Evolutionary conservation across 108 stramenopile species (phyloP).

Genomic region (Skeletonema marinoi): DNA sequence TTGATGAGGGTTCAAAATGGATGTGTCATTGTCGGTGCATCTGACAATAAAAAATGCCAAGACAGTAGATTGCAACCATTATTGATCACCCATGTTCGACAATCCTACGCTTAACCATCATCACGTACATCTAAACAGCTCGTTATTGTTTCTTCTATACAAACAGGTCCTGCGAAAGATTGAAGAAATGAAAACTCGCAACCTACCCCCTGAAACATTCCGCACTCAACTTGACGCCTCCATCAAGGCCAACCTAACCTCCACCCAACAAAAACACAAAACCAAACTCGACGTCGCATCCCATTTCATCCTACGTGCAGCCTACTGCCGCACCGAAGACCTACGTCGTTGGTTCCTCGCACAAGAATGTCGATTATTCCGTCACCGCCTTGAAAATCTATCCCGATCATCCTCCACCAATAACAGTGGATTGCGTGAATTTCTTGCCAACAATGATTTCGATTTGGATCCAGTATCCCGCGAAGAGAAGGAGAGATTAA

Average conservation of each 20-base stretch:
- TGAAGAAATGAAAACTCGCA: conserved; percentile 86
- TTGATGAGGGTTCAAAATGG: not conserved
- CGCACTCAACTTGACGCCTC: conserved; percentile 29
- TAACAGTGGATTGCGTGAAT: conserved; percentile 45
- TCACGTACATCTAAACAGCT: not conserved
- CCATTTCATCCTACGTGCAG: conserved; percentile 95
- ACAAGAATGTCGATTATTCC: conserved; percentile 85
- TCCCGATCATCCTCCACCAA: conserved; percentile 6
- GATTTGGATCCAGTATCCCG: conserved; percentile 61
- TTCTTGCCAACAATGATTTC: conserved; percentile 66
- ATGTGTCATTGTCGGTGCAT: conserved; percentile 8
- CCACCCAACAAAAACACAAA: conserved; percentile 30
- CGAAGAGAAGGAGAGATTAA: conserved; percentile 53
- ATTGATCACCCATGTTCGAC: not conserved
- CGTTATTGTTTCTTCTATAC: not conserved
- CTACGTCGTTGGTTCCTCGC: conserved; percentile 88
- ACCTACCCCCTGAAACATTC: conserved; percentile 51
- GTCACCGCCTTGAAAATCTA: conserved; percentile 83
- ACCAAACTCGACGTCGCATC: conserved; percentile 77
- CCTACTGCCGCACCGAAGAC: conserved; percentile 93
- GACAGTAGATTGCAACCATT: not conserved
- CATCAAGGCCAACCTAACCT: conserved; percentile 45
- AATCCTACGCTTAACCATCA: not conserved
- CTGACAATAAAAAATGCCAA: not conserved
- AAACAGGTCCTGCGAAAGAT: conserved; percentile 90